Base-by-base conservation (phyloP, 1,284 basidiomycete species). In the Apiotrichum akiyoshidainum region DNA sequence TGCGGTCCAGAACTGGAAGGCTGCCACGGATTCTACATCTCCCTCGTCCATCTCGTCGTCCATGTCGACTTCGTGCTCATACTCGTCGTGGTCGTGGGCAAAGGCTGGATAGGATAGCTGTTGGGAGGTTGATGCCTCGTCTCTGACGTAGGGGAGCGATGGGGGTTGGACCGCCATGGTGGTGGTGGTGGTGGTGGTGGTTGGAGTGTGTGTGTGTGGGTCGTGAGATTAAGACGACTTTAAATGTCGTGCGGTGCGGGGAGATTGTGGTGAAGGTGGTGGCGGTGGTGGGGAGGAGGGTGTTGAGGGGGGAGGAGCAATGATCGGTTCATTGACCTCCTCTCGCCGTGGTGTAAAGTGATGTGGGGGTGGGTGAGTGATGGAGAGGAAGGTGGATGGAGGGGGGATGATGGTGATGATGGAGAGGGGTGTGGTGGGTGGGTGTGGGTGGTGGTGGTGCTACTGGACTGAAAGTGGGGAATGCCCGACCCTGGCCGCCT, bases 1-100 rank as follows among this genome's bases (percentile, higher is more conserved):
- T 13, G 73, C 69, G 13, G 75, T 71, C 76, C 75, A 78, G 61
- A 75, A 77, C 61, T 78, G 76, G 54, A 73, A 61, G 7, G 71
- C 73, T 16, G 70, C 65, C 2, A 63, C 65, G 26, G 39, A 56
- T 35, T 67, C 62, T 11, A 44, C 54, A 19, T 66, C 65, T 2
- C 51, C 64, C 22, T 63, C 66, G 9, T 69, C 66, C 17, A 70
- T 63, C 10, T 64, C 58, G 45, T 65, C 69, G 13, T 66, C 62
- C n/a, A 60, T 57, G 16, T 68, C 68, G 42, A 61, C 58, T 41
- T 66, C 58, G 16, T 65, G 58, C 14, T 68, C 64, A 48, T 66
- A 67, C 13, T 62, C 56, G 17, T 68, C 68, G 14, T 59, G 54
- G 2, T 63, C 65, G 50, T 69, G 34, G 19, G 13, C 48, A 13